A percentile compares a stretch with the other conserved stretches of the same genome.
Conservation (phyloP, 176 grass and related monocot species). For the Oryza australiensis region DNA sequence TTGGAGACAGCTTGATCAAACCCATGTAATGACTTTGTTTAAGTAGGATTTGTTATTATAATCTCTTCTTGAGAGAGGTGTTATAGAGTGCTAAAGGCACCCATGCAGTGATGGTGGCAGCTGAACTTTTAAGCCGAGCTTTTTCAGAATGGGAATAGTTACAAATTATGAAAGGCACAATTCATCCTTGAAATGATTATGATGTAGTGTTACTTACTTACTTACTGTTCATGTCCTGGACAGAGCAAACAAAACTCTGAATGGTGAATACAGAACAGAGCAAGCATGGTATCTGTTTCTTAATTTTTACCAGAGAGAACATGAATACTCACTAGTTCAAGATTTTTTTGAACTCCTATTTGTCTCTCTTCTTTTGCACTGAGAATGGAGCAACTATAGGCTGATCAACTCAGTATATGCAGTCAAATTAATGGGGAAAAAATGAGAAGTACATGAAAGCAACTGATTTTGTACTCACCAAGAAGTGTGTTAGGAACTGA, state of each 20-base stretch:
- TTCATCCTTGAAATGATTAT: not conserved
- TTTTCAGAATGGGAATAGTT: not conserved
- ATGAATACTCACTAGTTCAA: not conserved
- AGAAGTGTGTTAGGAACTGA: not conserved
- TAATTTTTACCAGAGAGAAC: not conserved
- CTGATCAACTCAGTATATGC: not conserved
- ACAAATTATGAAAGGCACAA: not conserved
- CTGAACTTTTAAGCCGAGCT: not conserved
- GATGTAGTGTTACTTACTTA: not conserved
- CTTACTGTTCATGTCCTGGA: not conserved
- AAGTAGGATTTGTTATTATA: not conserved
- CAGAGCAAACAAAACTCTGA: not conserved
- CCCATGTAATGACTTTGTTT: not conserved
- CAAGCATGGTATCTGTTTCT: not conserved
- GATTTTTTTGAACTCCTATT: not conserved
- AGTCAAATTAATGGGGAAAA: not conserved
- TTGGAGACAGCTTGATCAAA: conserved; percentile 3
- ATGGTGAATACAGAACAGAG: not conserved
- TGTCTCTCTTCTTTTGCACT: too few relatives aligned
- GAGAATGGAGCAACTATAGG: not conserved
- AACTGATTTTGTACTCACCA: not conserved
- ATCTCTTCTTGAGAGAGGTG: not conserved
- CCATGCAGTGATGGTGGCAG: not conserved
- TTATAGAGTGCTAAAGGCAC: not conserved
- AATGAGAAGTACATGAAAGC: not conserved